phyloP scores from a whole-genome alignment of 2,329 filamentous ascomycete species.

The Colletotrichum tropicicola region DNA sequence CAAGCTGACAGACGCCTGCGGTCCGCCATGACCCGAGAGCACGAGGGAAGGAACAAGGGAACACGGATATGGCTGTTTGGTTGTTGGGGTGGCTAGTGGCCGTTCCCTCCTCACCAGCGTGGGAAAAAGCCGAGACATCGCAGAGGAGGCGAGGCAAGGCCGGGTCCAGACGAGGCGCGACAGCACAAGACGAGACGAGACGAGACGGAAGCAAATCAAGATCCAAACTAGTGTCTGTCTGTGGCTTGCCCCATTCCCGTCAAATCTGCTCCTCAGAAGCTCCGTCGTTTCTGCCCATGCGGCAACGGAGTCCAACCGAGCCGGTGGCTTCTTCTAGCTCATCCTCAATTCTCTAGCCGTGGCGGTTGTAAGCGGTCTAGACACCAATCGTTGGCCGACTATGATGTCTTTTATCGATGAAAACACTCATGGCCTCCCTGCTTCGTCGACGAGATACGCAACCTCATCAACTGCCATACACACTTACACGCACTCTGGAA shows the following conservation, averaged over 20 bases:
- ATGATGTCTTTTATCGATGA: slow-evolving; percentile 29
- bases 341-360: slow-evolving; percentile 18
- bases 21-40: background rate
- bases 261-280: slow-evolving; percentile 13
- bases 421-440: slow-evolving; percentile 21
- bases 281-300: slow-evolving; percentile 26
- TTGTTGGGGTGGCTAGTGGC: slow-evolving; percentile 18
- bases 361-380: slow-evolving; percentile 21
- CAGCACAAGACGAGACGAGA: slow-evolving; percentile 29
- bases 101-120: slow-evolving; percentile 22
- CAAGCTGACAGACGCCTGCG: background rate
- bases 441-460: slow-evolving; percentile 9
- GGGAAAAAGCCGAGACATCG: slow-evolving; percentile 20
- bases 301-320: slow-evolving; percentile 26
- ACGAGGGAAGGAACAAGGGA: background rate
- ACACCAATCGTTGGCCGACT: slow-evolving; percentile 12
- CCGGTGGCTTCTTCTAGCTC: slow-evolving; percentile 27
- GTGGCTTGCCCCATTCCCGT: slow-evolving; percentile 29
- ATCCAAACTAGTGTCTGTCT: slow-evolving; percentile 24
- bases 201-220: slow-evolving; percentile 30
- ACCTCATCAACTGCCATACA: slow-evolving; percentile 1
- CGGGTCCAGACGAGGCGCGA: slow-evolving; percentile 20
- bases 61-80: background rate
- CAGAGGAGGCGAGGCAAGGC: slow-evolving; percentile 12
- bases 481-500: background rate